A percentile compares a stretch with the other conserved stretches of the same genome.
Conservation (phyloP, 257 asterid species). For the Verbascum thapsus region DNA sequence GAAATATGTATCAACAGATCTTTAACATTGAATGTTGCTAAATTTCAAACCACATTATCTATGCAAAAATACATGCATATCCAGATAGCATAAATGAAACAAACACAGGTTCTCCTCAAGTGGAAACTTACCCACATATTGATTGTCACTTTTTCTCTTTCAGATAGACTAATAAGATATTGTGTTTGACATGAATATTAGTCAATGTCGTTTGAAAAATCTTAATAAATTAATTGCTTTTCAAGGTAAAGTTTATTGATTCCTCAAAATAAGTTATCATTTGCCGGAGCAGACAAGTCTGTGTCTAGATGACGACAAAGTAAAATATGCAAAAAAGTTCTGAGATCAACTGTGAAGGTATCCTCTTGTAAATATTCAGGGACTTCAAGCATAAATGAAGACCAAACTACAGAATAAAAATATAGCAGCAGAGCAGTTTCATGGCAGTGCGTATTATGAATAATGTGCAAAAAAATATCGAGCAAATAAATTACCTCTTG, state of each 20-base stretch:
- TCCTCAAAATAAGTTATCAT: not conserved
- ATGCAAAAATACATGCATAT: too few relatives aligned
- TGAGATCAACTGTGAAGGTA: not conserved
- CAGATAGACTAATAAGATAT: too few relatives aligned
- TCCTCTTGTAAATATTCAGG: not conserved
- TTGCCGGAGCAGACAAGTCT: not conserved
- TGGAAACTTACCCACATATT: too few relatives aligned
- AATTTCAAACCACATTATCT: not conserved
- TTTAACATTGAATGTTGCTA: too few relatives aligned
- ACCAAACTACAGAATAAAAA: not conserved
- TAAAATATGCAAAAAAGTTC: too few relatives aligned
- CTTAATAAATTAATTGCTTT: not conserved
- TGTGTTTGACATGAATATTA: not conserved
- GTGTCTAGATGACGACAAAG: not conserved
- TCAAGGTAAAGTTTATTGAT: not conserved
- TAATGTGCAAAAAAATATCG: not conserved
- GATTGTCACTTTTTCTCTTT: not conserved
- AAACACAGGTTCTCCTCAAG: not conserved
- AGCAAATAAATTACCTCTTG: slow-evolving; percentile 23
- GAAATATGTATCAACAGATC: too few relatives aligned
- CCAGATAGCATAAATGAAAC: too few relatives aligned
- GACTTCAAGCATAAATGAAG: not conserved
- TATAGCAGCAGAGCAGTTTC: not conserved
- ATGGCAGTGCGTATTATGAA: not conserved
- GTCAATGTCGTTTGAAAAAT: not conserved